Conservation (phyloP, 73 alveolate genomes). For the Paramecium octaurelia region DNA sequence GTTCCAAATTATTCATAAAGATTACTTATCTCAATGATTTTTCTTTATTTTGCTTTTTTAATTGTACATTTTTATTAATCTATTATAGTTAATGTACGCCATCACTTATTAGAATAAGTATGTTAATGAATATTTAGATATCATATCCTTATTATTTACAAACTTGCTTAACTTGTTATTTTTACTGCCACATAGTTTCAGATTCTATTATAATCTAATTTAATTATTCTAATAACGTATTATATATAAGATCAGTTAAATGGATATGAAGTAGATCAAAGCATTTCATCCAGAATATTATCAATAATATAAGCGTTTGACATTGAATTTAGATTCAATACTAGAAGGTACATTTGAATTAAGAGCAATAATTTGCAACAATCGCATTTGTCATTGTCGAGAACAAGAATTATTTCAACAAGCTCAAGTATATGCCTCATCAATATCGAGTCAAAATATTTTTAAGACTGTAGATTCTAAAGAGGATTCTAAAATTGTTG, state of each 20-base stretch:
- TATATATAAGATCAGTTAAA: background rate
- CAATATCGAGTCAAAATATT: background rate
- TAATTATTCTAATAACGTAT: background rate
- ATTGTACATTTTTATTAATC: background rate
- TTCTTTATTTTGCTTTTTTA: background rate
- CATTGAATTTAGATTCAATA: background rate
- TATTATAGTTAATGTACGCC: background rate
- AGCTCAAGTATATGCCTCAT: background rate
- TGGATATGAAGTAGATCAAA: background rate
- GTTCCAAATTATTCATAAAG: background rate
- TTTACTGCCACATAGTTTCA: background rate
- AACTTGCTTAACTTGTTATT: background rate
- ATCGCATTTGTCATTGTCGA: background rate
- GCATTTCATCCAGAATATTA: background rate
- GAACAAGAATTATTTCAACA: background rate
- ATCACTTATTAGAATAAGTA: background rate
- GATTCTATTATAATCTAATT: background rate
- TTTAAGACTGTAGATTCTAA: background rate
- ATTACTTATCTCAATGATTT: background rate
- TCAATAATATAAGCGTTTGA: background rate
- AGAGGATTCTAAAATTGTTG: background rate
- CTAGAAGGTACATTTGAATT: background rate
- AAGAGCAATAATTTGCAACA: background rate
- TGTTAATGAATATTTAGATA: background rate
- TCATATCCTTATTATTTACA: background rate